Percentiles rank a stretch among this genome's conserved stretches.
phyloP scores from a whole-genome alignment of 2,329 filamentous ascomycete species.

The Neofusicoccum sp. region DNA sequence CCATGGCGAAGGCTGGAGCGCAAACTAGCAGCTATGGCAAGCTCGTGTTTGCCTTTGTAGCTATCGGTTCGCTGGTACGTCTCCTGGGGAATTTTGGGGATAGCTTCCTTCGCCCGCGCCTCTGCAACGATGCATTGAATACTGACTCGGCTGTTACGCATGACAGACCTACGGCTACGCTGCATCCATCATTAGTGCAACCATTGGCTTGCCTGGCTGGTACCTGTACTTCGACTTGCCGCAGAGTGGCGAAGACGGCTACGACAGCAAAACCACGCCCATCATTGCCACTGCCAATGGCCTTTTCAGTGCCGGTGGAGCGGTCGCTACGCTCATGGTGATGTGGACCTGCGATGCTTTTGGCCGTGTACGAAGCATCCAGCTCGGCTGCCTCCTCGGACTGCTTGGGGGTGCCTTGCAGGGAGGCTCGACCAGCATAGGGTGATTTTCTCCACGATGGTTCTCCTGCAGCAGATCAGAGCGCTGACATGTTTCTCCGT shows the following conservation, averaged over 20 bases:
- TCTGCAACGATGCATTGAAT: not conserved
- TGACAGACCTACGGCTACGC: conserved; percentile 53
- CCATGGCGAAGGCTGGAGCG: conserved; percentile 23
- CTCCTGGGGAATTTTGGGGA: not conserved
- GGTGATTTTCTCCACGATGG: not conserved
- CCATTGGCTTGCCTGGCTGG: conserved; percentile 58
- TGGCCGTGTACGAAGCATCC: conserved; percentile 51
- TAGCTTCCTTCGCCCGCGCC: not conserved
- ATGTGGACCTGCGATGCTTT: conserved; percentile 53
- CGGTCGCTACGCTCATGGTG: conserved; percentile 51
- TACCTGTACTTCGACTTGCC: conserved; percentile 54
- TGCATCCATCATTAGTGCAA: conserved; percentile 54
- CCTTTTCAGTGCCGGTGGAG: conserved; percentile 53
- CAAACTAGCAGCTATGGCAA: conserved; percentile 28
- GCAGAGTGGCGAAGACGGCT: conserved; percentile 46
- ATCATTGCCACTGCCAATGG: conserved; percentile 55
- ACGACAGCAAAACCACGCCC: conserved; percentile 49
- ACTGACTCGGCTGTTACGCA: not conserved
- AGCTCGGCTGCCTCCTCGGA: conserved; percentile 48
- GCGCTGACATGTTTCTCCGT: conserved; percentile 17
- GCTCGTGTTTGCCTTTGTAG: conserved; percentile 27
- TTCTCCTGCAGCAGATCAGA: not conserved
- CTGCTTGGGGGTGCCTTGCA: conserved; percentile 53
- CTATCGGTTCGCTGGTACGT: conserved; percentile 28
- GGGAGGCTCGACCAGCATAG: conserved; percentile 44